Evolutionary conservation across 768 basidiomycete genomes (phyloP), one percentile per base, ranked within the genome.

Genomic region (Podaxis sp.): DNA sequence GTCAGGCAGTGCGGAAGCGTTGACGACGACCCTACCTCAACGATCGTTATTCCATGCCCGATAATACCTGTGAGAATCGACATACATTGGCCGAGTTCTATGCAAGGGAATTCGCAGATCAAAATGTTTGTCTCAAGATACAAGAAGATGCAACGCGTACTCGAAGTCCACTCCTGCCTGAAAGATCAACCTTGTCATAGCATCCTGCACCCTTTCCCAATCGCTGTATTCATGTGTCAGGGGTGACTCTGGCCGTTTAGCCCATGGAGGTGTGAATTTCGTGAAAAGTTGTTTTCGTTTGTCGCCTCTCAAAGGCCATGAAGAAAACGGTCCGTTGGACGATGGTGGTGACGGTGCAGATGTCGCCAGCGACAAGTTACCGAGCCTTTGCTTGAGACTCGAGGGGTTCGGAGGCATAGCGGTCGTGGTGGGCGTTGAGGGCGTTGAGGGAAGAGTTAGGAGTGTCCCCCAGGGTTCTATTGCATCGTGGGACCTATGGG

Each of bases 111-210:
- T 52, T 65, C 40, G 67, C 48, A 40, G 42, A 38, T 52, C 39
- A 67, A 44, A n/a, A 59, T 9, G 33, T 48, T 42, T 55, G 13
- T 24, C 24, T 52, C 40, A 48, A 9, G 46, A 22, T 28, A 48
- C 7, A 54, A 49, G 48, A 51, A 49, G 48, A 51, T 26, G 48
- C 39, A 60, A 57, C 36, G 80, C 89, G 71, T 68, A 95, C 93
- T 94, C 92, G 66, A 86, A 94, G 76, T 95, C 93, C 62, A 93
- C 89, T 2, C 93, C 93, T 49, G 93, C 93, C 71, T 93, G 93
- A 68, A 90, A 93, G 51, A 95, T 92, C 76, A 95, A 79, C 72
- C 79, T 85, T 42, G 76, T 70, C 79, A 95, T 83, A 30, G 89
- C 82, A 15, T 87, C 83, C 65, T 90, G 87, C 12, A 92, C 73